Evolutionary conservation across 225 moss, liverwort and hornwort species (phyloP).

Genomic region (Thuidium tamariscinum): DNA sequence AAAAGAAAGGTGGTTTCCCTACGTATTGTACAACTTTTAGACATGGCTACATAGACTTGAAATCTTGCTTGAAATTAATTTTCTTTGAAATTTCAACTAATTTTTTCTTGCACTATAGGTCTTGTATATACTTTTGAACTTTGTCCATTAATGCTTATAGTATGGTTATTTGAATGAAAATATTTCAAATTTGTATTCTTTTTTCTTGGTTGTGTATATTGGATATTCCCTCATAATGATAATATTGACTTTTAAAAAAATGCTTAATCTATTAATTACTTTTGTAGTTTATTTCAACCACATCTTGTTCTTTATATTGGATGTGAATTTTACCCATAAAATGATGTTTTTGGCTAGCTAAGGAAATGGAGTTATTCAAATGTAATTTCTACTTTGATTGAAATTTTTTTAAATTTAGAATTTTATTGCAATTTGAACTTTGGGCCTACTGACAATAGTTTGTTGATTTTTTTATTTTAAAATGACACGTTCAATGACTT

Average conservation of each 20-base stretch:
- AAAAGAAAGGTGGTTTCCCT: no score
- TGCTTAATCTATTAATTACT: accelerated
- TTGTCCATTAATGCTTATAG: no score
- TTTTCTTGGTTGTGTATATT: no score
- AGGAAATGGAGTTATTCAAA: not conserved
- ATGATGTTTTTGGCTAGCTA: not conserved
- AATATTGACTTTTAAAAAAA: not conserved
- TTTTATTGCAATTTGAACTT: not conserved
- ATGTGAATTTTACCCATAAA: not conserved
- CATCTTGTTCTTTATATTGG: accelerated
- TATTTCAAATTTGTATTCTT: no score
- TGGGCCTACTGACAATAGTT: not conserved
- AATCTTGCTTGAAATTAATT: no score
- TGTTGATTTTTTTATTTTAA: not conserved
- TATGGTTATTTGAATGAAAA: no score
- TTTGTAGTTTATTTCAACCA: not conserved
- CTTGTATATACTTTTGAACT: no score
- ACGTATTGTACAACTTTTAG: no score
- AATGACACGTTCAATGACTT: not conserved
- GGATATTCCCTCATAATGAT: not conserved
- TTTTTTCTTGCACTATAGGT: no score
- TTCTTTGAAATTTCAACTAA: no score
- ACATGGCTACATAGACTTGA: no score
- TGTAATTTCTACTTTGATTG: not conserved
- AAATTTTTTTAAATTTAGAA: not conserved